Percentiles rank a stretch among this genome's conserved stretches.
These are phyloP conservation scores for Boletus bicolor DNA, from an alignment of 768 basidiomycete genomes.

Conservation along the genomic window DNA sequence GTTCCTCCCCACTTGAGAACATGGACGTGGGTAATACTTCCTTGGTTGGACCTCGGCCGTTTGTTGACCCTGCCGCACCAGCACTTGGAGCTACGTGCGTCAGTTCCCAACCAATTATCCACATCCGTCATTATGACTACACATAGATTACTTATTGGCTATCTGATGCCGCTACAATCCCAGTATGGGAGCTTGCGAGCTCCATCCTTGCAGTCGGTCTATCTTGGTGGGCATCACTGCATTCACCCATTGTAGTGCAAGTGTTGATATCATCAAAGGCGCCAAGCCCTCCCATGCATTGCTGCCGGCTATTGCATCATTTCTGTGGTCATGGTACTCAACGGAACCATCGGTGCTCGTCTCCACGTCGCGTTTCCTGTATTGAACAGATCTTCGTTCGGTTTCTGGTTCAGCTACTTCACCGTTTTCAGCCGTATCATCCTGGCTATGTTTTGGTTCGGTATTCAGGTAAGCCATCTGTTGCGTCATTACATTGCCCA, in stretches of 20 bases:
- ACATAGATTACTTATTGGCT: slow-evolving; percentile 26
- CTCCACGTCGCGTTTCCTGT: slow-evolving; percentile 75
- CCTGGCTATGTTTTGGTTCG: slow-evolving; percentile 83
- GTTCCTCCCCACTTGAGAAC: slow-evolving; percentile 59
- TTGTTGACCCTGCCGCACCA: slow-evolving; percentile 2
- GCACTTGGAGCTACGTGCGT: slow-evolving; percentile 64
- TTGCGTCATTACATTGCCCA: not conserved
- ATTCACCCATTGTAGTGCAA: not conserved
- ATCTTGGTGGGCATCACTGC: slow-evolving; percentile 50
- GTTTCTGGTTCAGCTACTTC: slow-evolving; percentile 90
- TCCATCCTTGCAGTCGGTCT: slow-evolving; percentile 76
- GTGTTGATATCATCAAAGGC: slow-evolving; percentile 37
- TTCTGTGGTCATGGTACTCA: slow-evolving; percentile 70
- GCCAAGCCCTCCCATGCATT: slow-evolving; percentile 66
- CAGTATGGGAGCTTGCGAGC: slow-evolving; percentile 45
- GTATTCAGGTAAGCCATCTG: slow-evolving; percentile 50
- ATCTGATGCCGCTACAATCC: slow-evolving; percentile 26
- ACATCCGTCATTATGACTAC: not conserved
- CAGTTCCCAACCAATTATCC: slow-evolving; percentile 42
- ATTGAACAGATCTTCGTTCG: slow-evolving; percentile 79
- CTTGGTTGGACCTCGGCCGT: not conserved
- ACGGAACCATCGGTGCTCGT: slow-evolving; percentile 78
- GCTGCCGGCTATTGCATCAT: slow-evolving; percentile 73
- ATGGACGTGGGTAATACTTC: slow-evolving; percentile 44
- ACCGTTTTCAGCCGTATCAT: slow-evolving; percentile 74